Evolutionary conservation across 2,329 filamentous ascomycete species (phyloP).

Genomic region (Fusarium tanahbumbuense): DNA sequence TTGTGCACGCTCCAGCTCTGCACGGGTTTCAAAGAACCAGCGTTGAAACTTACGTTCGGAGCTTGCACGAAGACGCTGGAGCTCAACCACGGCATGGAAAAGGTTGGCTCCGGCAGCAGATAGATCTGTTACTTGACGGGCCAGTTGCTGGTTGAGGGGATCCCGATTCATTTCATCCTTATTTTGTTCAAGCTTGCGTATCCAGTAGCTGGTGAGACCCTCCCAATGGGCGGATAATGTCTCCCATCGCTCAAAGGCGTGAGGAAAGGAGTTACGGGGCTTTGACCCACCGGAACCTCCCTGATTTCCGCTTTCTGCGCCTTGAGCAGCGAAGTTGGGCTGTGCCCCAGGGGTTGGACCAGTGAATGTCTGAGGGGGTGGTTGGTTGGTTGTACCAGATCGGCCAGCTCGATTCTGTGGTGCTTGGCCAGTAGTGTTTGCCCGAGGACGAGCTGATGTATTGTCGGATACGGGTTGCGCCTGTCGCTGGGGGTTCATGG

Average conservation of each 20-base stretch:
- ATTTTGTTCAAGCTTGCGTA: conserved; percentile 90
- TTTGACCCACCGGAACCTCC: conserved; percentile 47
- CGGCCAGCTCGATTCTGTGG: conserved; percentile 38
- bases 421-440: conserved; percentile 46
- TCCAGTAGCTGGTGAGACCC: conserved; percentile 96
- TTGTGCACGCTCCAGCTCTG: conserved; percentile 85
- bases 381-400: conserved; percentile 28
- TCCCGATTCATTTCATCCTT: conserved; percentile 85
- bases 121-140: conserved; percentile 95
- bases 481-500: conserved; percentile 51
- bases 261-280: conserved; percentile 82
- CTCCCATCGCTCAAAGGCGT: conserved; percentile 98
- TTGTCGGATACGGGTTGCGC: conserved; percentile 45
- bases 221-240: conserved; percentile 98
- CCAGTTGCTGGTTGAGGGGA: conserved; percentile 86
- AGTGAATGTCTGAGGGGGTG: conserved; percentile 40
- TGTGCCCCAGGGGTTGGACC: conserved; percentile 33
- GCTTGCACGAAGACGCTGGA: conserved; percentile 91
- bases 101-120: conserved; percentile 96
- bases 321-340: conserved; percentile 31
- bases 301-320: conserved; percentile 35
- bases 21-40: conserved; percentile 96
- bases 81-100: conserved; percentile 96
- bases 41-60: conserved; percentile 98
- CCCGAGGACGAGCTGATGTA: conserved; percentile 43